These are phyloP conservation scores for Drechslerella stenobrocha DNA, from an alignment of 2,329 filamentous ascomycete genomes.

Conservation along the genomic window DNA sequence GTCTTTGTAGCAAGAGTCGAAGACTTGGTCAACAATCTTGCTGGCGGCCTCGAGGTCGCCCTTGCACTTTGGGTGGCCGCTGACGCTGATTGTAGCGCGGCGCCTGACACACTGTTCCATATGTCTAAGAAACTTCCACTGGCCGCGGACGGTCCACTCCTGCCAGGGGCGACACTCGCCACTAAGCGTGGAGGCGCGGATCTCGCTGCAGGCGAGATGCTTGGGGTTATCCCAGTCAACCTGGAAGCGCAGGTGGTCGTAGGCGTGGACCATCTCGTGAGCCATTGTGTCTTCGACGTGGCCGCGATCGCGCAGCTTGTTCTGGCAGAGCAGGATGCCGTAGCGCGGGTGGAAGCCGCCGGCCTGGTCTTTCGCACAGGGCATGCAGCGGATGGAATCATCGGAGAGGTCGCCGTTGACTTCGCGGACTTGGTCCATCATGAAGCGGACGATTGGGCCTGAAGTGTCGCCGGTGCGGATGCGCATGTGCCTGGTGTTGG, in stretches of 20 bases:
- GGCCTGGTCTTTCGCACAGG: conserved; percentile 72
- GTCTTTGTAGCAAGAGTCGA: conserved; percentile 94
- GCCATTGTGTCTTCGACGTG: conserved; percentile 92
- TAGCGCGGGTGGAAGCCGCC: conserved; percentile 85
- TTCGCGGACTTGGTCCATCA: conserved; percentile 76
- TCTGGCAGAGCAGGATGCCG: conserved; percentile 90
- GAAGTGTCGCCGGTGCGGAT: no score
- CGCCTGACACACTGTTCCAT: conserved; percentile 88
- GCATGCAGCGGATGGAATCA: conserved; percentile 77
- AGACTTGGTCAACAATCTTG: conserved; percentile 93
- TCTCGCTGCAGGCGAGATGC: conserved; percentile 94
- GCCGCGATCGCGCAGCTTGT: conserved; percentile 76
- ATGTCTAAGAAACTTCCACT: conserved; percentile 88
- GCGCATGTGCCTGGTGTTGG: conserved; percentile 31
- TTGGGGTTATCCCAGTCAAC: conserved; percentile 80
- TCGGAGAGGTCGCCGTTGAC: conserved; percentile 75
- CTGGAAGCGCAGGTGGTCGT: conserved; percentile 89
- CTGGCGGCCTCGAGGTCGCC: conserved; percentile 77
- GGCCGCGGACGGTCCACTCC: conserved; percentile 80
- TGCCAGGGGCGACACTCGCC: conserved; percentile 90
- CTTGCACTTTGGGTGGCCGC: conserved; percentile 75
- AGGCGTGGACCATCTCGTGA: conserved; percentile 98
- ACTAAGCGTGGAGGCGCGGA: conserved; percentile 86
- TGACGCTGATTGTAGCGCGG: conserved; percentile 77
- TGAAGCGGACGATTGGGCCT: conserved; percentile 80